phyloP scores from a whole-genome alignment of 768 basidiomycete genomes.

The Suillus subaureus region DNA sequence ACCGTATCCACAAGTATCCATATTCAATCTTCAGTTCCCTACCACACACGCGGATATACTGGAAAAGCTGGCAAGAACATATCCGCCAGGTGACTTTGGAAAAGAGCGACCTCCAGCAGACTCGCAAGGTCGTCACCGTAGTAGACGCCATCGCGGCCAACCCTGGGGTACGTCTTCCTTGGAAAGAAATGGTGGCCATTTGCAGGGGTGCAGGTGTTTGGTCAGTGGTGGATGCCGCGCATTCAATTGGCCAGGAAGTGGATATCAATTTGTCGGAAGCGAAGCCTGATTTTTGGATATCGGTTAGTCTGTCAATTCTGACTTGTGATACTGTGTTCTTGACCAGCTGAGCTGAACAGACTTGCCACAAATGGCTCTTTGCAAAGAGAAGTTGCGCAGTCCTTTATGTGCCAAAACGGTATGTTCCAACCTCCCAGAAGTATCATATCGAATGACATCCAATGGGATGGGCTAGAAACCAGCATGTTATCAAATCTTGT shows the following conservation, averaged over 20 bases:
- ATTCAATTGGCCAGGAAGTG: conserved; percentile 73
- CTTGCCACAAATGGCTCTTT: conserved; percentile 87
- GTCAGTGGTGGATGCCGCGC: conserved; percentile 80
- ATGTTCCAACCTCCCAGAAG: not conserved
- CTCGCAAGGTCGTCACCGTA: conserved; percentile 58
- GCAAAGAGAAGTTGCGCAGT: conserved; percentile 68
- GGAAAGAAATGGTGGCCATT: conserved; percentile 69
- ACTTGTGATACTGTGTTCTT: not conserved
- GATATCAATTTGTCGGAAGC: conserved; percentile 56
- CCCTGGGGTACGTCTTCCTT: conserved; percentile 68
- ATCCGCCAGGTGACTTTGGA: conserved; percentile 32
- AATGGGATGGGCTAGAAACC: conserved; percentile 48
- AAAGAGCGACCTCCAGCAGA: conserved; percentile 26
- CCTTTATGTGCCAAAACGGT: conserved; percentile 74
- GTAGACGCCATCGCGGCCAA: conserved; percentile 68
- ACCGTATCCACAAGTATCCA: conserved; percentile 53
- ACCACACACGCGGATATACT: conserved; percentile 59
- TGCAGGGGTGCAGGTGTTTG: conserved; percentile 63
- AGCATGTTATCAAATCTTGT: conserved; percentile 59
- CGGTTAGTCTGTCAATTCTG: conserved; percentile 44
- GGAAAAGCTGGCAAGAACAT: conserved; percentile 44
- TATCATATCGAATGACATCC: not conserved
- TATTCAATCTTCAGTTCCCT: conserved; percentile 57
- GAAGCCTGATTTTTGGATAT: conserved; percentile 77
- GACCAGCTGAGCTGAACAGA: conserved; percentile 39